phyloP scores from a whole-genome alignment of 1,284 basidiomycete species.

The Tilletia setariae region DNA sequence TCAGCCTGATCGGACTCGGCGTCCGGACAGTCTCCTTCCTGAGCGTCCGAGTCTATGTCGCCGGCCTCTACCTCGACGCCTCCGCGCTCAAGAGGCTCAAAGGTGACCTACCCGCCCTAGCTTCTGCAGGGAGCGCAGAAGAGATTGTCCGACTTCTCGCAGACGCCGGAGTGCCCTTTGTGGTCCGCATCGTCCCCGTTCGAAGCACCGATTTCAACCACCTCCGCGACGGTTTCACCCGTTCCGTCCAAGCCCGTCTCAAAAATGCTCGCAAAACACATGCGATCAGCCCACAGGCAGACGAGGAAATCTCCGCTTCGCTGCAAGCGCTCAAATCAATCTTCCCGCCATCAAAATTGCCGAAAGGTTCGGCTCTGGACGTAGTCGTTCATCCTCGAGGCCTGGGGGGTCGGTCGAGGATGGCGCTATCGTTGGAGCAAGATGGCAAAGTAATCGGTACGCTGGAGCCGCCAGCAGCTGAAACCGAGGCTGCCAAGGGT shows the following conservation, averaged over 20 bases:
- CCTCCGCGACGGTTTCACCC: slow-evolving; percentile 74
- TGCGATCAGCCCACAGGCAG: slow-evolving; percentile 17
- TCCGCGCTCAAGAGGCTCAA: slow-evolving; percentile 24
- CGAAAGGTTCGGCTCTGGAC: slow-evolving; percentile 57
- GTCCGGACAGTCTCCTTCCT: slow-evolving; percentile 79
- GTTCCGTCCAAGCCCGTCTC: slow-evolving; percentile 69
- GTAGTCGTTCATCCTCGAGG: slow-evolving; percentile 39
- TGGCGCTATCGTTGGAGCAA: slow-evolving; percentile 33
- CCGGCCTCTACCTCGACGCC: slow-evolving; percentile 79
- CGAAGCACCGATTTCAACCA: slow-evolving; percentile 76
- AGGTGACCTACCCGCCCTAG: background rate
- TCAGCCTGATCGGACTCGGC: slow-evolving; percentile 73
- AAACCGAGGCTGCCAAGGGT: background rate
- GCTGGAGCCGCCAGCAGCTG: slow-evolving; percentile 17
- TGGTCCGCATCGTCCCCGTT: slow-evolving; percentile 64
- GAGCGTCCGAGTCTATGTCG: slow-evolving; percentile 75
- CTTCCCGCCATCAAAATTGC: slow-evolving; percentile 58
- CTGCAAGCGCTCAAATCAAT: slow-evolving; percentile 57
- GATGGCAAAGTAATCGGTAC: slow-evolving; percentile 33
- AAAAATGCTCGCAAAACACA: slow-evolving; percentile 56
- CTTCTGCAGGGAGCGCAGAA: slow-evolving; percentile 24
- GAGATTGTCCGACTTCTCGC: background rate
- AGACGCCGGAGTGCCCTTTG: slow-evolving; percentile 29
- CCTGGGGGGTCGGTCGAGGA: background rate
- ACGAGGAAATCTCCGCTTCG: slow-evolving; percentile 44